Conservation (phyloP, 2,329 filamentous ascomycete genomes). For the Pseudogymnoascus sp. region DNA sequence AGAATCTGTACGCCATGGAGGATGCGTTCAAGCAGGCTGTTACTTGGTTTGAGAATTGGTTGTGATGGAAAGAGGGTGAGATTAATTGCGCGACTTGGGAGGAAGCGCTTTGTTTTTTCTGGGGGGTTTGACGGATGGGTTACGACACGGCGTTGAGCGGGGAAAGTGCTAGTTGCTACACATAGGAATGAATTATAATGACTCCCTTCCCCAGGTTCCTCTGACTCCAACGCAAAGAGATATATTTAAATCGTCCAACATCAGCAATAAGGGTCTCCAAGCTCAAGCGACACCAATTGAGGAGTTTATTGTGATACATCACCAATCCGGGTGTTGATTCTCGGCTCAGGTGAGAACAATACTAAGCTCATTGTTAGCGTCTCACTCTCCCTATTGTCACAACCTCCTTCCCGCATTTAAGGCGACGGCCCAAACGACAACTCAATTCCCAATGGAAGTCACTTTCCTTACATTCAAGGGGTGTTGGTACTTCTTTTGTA, state of each 20-base stretch:
- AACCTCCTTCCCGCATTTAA: background rate
- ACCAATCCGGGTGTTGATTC: background rate
- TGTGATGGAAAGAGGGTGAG: too few relatives aligned
- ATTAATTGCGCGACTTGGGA: background rate
- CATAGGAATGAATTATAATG: constrained; percentile 1
- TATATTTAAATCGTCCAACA: background rate
- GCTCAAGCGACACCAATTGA: background rate
- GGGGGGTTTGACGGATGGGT: background rate
- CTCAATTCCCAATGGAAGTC: background rate
- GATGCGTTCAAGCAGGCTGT: constrained; percentile 73
- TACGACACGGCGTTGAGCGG: background rate
- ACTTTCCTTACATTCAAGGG: background rate
- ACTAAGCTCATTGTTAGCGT: background rate
- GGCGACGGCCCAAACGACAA: background rate
- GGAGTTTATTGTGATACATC: background rate
- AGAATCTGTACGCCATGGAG: constrained; percentile 66
- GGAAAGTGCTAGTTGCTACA: background rate
- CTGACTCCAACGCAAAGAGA: background rate
- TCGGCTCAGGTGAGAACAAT: constrained; percentile 1
- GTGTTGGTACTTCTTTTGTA: background rate
- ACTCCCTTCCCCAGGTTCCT: background rate
- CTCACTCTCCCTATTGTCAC: background rate
- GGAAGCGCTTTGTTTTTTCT: background rate
- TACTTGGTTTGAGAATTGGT: constrained; percentile 63
- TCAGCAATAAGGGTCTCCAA: background rate